Evolutionary conservation across 306 rosid genomes (phyloP), one percentile per base, ranked within the genome.

Genomic region (Begonia masoniana): DNA sequence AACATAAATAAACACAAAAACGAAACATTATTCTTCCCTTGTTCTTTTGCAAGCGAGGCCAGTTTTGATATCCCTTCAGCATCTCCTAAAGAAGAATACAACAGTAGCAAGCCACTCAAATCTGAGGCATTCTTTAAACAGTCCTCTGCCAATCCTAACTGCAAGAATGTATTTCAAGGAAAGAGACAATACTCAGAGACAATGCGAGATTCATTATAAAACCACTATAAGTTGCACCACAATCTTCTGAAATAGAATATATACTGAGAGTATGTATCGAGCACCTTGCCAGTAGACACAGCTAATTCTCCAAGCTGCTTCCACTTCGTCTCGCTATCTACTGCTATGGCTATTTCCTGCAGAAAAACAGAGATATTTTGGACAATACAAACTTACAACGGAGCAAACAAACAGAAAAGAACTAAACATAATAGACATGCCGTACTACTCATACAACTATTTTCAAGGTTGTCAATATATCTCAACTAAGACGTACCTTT

Each of bases 121-220:
- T 92, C 99, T 87, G 77, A 73, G 62, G 99, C 99, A 60, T 72
- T 60, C 78, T 78, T 77, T 58, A 92, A 74, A 66, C 99, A 92
- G 64, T 87, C 93, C 77, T 92, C 96, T 0, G 99, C 99, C 99
- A 92, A 80, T 71, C 87, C 96, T 65, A 92, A 82, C 99, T 92
- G 89, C 75, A 79, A 66, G 61, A 73, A 54, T 23, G 54, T 52
- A 53, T 59, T 11, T 41, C 62, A 62, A 51, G 63, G 24, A 50
- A 63, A 57, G 59, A 62, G 26, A 43, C 17, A 17, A 12, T 13
- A 36, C 12, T 19, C 4, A 15, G 54, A 12, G 7, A 45, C 2
- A 4, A 45, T 45, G 49, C 6, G 14, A 45, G 47, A 43, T 43
- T 2, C 6, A 45, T 36, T 50, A 48, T 12, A 35, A 31, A 41